Evolutionary conservation across 2,329 filamentous ascomycete species (phyloP).

Genomic region (Aspergillus pseudoterreus): DNA sequence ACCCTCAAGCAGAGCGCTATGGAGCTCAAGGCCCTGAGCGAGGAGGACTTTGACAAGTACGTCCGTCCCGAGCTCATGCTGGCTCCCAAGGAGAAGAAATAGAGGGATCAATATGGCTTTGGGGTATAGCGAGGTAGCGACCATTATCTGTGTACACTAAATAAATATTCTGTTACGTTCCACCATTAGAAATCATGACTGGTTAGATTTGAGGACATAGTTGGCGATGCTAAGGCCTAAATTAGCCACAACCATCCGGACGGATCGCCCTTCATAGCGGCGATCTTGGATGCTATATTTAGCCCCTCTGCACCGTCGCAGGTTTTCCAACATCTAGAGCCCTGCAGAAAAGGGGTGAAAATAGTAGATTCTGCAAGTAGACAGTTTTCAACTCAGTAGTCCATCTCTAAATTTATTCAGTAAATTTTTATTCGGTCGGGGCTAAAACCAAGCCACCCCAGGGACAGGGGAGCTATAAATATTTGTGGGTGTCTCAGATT

Average conservation of each 20-base stretch:
- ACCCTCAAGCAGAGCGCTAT: slow-evolving; percentile 92
- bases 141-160: slow-evolving; percentile 5
- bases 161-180: slow-evolving; percentile 1
- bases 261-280: background rate
- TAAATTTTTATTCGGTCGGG: background rate
- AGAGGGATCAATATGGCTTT: slow-evolving; percentile 17
- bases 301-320: background rate
- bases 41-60: slow-evolving; percentile 83
- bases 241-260: background rate
- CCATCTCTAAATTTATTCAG: too few relatives aligned
- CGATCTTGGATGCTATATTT: background rate
- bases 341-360: too few relatives aligned
- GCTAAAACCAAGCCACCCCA: background rate
- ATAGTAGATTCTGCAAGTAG: too few relatives aligned
- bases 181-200: background rate
- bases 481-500: background rate
- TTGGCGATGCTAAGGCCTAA: too few relatives aligned
- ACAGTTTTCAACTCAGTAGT: too few relatives aligned
- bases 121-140: slow-evolving; percentile 13
- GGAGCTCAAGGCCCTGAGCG: slow-evolving; percentile 83
- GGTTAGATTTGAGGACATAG: too few relatives aligned
- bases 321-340: background rate
- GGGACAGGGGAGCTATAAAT: background rate
- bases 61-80: slow-evolving; percentile 96
- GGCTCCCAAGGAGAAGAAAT: slow-evolving; percentile 68